These are phyloP conservation scores for Aureobasidium leucospermi DNA, from an alignment of 2,329 filamentous ascomycete species.

Conservation along the genomic window DNA sequence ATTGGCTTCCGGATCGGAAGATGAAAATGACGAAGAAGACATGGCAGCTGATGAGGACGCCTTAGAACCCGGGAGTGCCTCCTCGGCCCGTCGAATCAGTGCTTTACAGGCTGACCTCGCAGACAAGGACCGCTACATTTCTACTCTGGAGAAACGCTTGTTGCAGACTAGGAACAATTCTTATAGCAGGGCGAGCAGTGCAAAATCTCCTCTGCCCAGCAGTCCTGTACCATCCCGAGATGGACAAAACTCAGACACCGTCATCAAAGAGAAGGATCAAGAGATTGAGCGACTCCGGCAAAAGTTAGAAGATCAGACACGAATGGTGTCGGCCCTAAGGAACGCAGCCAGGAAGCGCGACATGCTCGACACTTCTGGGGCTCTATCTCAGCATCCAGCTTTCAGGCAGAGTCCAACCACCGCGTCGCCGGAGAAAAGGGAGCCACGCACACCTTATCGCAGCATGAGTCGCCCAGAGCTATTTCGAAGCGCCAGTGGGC, in stretches of 20 bases:
- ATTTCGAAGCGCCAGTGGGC: constrained; percentile 25
- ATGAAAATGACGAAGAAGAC: constrained; percentile 41
- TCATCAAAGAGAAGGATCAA: constrained; percentile 80
- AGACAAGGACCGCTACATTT: constrained; percentile 97
- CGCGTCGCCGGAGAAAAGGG: neutral
- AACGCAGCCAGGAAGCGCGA: constrained; percentile 82
- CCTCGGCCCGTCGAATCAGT: constrained; percentile 73
- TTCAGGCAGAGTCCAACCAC: neutral
- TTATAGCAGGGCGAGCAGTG: constrained; percentile 76
- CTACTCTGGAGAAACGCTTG: constrained; percentile 84
- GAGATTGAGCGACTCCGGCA: constrained; percentile 89
- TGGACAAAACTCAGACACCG: constrained; percentile 27
- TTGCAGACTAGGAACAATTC: constrained; percentile 85
- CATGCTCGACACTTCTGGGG: constrained; percentile 32
- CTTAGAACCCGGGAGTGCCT: constrained; percentile 57
- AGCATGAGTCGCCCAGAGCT: constrained; percentile 25
- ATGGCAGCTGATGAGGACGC: constrained; percentile 45
- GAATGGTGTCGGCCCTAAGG: constrained; percentile 81
- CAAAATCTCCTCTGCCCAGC: constrained; percentile 46
- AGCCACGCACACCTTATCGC: constrained; percentile 16
- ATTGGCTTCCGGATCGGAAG: constrained; percentile 23
- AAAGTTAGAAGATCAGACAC: constrained; percentile 86
- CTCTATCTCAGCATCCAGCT: constrained; percentile 4
- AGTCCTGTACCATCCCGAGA: constrained; percentile 7
- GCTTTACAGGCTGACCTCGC: constrained; percentile 89